Base-by-base conservation (phyloP, 2,329 filamentous ascomycete genomes). In the Neurospora sp. region DNA sequence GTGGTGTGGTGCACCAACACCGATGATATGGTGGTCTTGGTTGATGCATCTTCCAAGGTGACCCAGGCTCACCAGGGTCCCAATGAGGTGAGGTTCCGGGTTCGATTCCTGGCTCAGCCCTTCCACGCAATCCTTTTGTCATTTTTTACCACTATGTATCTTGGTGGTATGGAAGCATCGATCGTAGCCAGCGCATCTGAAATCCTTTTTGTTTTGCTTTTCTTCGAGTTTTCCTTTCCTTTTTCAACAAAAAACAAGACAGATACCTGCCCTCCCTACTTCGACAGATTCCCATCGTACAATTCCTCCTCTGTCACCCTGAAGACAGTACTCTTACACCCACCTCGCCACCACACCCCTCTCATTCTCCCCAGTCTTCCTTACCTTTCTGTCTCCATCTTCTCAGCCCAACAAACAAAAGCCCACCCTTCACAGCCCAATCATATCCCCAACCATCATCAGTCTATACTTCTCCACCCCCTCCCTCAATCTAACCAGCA, bases 401-500 rank as follows among this genome's bases (percentile, higher is more conserved):
- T 52, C 46, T 52, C 67, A 68, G 12, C 19, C 10, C 33, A 23
- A 33, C 6, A 52, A 15, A 52, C 3, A 57, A 5, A 41, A 70
- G 12, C 36, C 11, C 33, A 66, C 23, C 46, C 15, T 71, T 15
- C 69, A 67, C 70, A 73, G 78, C 11, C 77, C 77, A 70, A 88
- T 82, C 81, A 88, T 79, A 72, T 92, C 87, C 1, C 93, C 93
- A 82, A 96, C 87, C 75, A 97, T 79, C 70, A 92, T 79, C 70
- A 89, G 87, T 79, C 94, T 91, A 77, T 93, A 93, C 79, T 89
- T 91, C 77, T 96, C 92, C 73, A 95, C 88, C 8, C 92, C 89
- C 79, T 97, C 94, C 66, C 89, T 87, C 74, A 93, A 84, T 77
- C 90, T 90, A 40, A 98, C 87, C 75, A 96, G 79, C 67, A 93